Base-by-base conservation (phyloP, 768 basidiomycete genomes). In the Candolleomyces aberdarensis region DNA sequence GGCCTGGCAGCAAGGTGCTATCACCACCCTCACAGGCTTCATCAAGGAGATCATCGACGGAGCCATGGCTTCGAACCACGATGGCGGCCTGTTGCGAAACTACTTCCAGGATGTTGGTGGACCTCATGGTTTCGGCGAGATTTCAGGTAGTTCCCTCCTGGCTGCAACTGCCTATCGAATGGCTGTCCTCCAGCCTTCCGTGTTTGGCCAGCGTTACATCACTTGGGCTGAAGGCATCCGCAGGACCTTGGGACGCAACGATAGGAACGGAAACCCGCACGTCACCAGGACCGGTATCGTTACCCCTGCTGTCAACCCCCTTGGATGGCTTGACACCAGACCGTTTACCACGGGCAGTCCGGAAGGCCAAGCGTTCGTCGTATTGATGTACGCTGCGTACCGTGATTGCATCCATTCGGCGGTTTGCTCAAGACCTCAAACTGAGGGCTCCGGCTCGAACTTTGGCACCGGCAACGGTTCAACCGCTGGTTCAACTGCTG, bases 21-120 rank as follows among this genome's bases (percentile, higher is more conserved):
- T 75, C 8, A 7, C 56, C 6, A 55, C 71, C 11, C 62, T 80
- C 22, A 74, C 73, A 1, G 57, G 57, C 3, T 78, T 74, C 67
- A 79, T 82, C 64, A 73, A 74, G 66, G 79, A 80, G 51, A 82
- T 82, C 55, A 49, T 82, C 26, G 77, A 82, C 57, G 79, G 74
- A 4, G 80, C 74, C 13, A 76, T 76, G 63, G 58, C 54, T 1
- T 68, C 72, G 2, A 62, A 72, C 0, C 56, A 56, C 15, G 77
- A 78, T 22, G 65, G 63, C 22, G 75, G 75, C 0, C 67, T 82
- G 8, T 59, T 81, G 31, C 71, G 78, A 48, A 82, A 82, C 62
- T 82, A 80, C 62, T 63, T 75, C 4, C 59, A 78, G 63, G 71
- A 77, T 52, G 44, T 58, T 15, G 57, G 64, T 26, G 51, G 60